Evolutionary conservation across 176 grass and related monocot genomes (phyloP).

Genomic region (Rhynchospora breviuscula): DNA sequence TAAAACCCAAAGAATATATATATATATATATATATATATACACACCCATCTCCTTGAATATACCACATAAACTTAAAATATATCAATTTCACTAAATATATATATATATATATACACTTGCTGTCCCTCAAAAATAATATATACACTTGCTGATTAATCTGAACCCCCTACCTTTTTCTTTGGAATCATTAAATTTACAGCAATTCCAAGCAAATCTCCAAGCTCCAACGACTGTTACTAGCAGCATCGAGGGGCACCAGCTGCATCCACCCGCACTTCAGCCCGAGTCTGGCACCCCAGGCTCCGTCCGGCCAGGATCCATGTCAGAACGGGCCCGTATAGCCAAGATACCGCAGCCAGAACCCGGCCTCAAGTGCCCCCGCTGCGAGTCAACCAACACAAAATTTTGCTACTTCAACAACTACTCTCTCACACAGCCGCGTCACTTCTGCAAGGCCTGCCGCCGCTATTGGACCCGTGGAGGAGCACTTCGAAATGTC

Average conservation of each 20-base stretch:
- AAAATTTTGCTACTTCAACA: slow-evolving; percentile 99
- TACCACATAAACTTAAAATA: slow-evolving; percentile 27
- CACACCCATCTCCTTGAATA: slow-evolving; percentile 37
- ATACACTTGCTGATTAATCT: slow-evolving; percentile 19
- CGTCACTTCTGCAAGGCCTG: slow-evolving; percentile 99
- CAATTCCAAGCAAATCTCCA: slow-evolving; percentile 45
- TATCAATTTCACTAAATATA: slow-evolving; percentile 21
- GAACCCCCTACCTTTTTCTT: slow-evolving; percentile 27
- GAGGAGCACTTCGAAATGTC: slow-evolving; percentile 73
- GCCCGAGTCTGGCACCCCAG: not conserved
- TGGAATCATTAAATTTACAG: slow-evolving; percentile 42
- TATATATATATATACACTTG: no score
- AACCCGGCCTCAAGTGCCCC: slow-evolving; percentile 84
- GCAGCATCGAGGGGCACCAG: slow-evolving; percentile 5
- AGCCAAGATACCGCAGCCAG: slow-evolving; percentile 62
- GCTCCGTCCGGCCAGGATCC: slow-evolving; percentile 33
- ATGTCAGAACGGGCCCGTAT: slow-evolving; percentile 73
- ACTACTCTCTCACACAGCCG: slow-evolving; percentile 93
- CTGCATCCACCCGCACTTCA: not conserved
- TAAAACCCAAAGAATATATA: slow-evolving; percentile 37
- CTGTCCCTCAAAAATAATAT: no score
- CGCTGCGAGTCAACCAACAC: slow-evolving; percentile 93
- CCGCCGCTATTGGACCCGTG: slow-evolving; percentile 91
- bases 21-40: slow-evolving; percentile 45
- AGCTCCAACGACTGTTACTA: not conserved